Conservation (phyloP, 352 stramenopile species). For the Phytophthora sojae region DNA sequence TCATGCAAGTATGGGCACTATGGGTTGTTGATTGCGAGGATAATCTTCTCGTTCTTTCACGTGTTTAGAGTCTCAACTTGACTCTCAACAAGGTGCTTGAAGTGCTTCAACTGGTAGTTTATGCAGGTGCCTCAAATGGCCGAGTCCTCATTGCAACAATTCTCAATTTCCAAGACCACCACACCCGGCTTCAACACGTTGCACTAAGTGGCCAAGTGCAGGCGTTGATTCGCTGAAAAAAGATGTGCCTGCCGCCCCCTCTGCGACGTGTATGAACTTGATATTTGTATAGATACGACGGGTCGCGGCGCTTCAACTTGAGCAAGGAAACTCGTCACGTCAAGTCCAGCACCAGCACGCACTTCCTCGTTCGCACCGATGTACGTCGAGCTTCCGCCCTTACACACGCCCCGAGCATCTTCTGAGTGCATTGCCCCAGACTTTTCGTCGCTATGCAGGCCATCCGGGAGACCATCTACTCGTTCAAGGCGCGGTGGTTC, state of each 20-base stretch:
- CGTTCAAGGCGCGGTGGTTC: conserved; percentile 85
- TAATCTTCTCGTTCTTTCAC: too few species aligned
- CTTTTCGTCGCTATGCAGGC: conserved; percentile 52
- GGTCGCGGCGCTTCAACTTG: conserved; percentile 18
- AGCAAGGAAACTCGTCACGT: conserved; percentile 4
- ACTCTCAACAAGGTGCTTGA: too few species aligned
- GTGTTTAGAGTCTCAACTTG: too few species aligned
- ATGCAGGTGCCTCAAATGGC: too few species aligned
- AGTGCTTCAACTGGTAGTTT: too few species aligned
- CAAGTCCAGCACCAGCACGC: background rate
- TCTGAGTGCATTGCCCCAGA: background rate
- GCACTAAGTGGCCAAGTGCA: too few species aligned
- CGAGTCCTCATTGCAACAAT: too few species aligned
- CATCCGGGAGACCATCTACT: conserved; percentile 79
- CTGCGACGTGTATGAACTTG: conserved; percentile 23
- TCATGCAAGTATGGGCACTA: too few species aligned
- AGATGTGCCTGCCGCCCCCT: background rate
- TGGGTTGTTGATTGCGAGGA: too few species aligned
- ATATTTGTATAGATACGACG: background rate
- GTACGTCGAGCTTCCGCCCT: background rate
- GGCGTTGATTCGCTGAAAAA: conserved; percentile 18
- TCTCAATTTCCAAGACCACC: too few species aligned
- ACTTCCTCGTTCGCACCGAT: background rate
- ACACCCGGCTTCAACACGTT: too few species aligned
- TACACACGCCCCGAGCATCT: background rate